Percentiles rank a stretch among this genome's conserved stretches.
These are phyloP conservation scores for Diutina siamensis DNA, from an alignment of 1,139 yeast genomes.

Conservation along the genomic window DNA sequence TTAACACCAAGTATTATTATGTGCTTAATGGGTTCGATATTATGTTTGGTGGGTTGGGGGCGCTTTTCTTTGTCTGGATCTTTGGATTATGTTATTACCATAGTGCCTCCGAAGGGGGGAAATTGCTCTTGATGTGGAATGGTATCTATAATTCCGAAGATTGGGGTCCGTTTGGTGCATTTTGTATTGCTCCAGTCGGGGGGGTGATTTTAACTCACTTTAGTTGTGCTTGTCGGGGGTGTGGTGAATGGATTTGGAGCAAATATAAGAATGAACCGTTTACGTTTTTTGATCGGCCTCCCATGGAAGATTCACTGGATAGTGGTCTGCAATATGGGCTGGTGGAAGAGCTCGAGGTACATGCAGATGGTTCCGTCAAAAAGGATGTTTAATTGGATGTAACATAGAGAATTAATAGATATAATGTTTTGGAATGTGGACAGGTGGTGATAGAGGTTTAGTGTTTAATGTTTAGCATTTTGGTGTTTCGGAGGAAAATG, in stretches of 20 bases:
- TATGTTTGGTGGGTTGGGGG: conserved; percentile 75
- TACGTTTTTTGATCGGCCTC: not conserved
- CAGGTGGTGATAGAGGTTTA: too few species aligned
- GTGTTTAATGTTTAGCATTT: too few species aligned
- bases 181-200: conserved; percentile 82
- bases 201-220: conserved; percentile 50
- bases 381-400: not conserved
- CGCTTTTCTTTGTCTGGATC: conserved; percentile 65
- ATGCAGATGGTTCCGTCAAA: not conserved
- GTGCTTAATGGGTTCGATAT: conserved; percentile 74
- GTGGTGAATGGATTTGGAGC: not conserved
- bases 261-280: not conserved
- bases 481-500: too few species aligned
- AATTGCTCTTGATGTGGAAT: conserved; percentile 56
- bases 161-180: conserved; percentile 95
- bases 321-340: not conserved
- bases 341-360: not conserved
- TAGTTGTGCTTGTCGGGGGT: not conserved
- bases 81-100: conserved; percentile 75
- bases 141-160: conserved; percentile 70
- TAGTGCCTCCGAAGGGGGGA: conserved; percentile 68
- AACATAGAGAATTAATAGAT: too few species aligned
- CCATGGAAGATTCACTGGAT: not conserved
- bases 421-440: too few species aligned
- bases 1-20: conserved; percentile 49